These are phyloP conservation scores for Lolium multiflorum DNA, from an alignment of 176 grass and related monocot species.

Conservation along the genomic window DNA sequence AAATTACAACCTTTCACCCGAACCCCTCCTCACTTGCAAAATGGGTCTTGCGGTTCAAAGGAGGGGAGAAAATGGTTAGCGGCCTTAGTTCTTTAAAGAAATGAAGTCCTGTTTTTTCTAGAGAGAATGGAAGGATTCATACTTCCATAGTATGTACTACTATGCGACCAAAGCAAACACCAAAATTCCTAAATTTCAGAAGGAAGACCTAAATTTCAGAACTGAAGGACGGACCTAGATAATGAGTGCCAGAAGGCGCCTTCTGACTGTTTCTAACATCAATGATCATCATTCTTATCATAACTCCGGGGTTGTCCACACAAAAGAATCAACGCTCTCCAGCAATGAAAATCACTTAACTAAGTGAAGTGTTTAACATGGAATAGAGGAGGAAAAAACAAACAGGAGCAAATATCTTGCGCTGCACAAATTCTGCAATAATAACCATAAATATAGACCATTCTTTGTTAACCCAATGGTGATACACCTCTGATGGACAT, in stretches of 20 bases:
- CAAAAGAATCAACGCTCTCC: neutral
- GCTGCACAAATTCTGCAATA: neutral
- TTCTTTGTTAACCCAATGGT: neutral
- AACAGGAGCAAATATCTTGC: neutral
- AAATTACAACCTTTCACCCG: neutral
- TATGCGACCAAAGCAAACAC: constrained; percentile 27
- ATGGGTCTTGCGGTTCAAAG: neutral
- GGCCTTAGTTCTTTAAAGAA: neutral
- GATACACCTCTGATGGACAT: neutral
- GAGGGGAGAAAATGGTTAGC: neutral
- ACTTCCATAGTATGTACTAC: neutral
- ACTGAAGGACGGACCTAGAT: neutral
- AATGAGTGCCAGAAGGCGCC: neutral
- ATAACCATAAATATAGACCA: neutral
- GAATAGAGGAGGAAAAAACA: constrained; percentile 4
- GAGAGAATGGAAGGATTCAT: constrained; percentile 22
- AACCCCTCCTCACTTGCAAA: neutral
- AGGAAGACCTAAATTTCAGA: neutral
- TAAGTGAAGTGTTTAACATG: constrained; percentile 3
- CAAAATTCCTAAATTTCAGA: neutral
- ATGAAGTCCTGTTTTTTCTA: neutral
- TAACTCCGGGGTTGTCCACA: neutral
- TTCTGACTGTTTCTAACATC: constrained; percentile 3
- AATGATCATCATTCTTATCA: neutral
- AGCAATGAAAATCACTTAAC: neutral